Conservation (phyloP, 1,284 basidiomycete species). For the Marasmius tenuissimus region DNA sequence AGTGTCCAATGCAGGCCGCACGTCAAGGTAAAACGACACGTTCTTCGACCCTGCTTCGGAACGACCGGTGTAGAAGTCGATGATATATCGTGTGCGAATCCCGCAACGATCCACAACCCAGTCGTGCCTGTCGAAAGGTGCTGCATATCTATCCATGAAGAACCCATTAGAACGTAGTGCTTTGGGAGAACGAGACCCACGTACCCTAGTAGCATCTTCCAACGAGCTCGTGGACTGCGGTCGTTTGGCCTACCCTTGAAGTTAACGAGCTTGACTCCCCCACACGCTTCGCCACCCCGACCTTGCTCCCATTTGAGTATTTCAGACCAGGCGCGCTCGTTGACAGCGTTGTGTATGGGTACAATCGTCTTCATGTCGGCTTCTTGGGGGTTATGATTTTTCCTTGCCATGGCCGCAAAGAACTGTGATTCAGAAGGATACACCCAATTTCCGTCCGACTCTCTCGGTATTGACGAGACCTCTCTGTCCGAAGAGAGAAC, state of each 20-base stretch:
- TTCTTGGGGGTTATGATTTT: conserved; percentile 83
- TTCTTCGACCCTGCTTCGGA: conserved; percentile 37
- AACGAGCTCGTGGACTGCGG: conserved; percentile 78
- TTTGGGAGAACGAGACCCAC: conserved; percentile 4
- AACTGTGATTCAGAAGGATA: conserved; percentile 99
- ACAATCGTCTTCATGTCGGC: conserved; percentile 94
- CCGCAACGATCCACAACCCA: conserved; percentile 96
- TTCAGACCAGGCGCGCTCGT: conserved; percentile 94
- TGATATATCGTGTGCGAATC: conserved; percentile 87
- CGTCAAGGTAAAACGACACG: conserved; percentile 90
- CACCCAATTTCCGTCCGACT: conserved; percentile 80
- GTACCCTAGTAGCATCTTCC: conserved; percentile 85
- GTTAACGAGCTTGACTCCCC: conserved; percentile 81
- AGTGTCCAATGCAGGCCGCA: conserved; percentile 88
- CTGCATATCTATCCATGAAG: conserved; percentile 66
- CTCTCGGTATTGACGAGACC: conserved; percentile 86
- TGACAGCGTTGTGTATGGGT: conserved; percentile 99
- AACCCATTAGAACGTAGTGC: background rate
- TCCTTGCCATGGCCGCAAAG: conserved; percentile 92
- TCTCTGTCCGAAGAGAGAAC: conserved; percentile 69
- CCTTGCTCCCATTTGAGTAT: conserved; percentile 89
- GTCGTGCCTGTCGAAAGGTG: conserved; percentile 97
- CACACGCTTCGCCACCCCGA: conserved; percentile 78
- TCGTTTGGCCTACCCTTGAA: conserved; percentile 83
- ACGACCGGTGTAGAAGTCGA: conserved; percentile 98